phyloP scores from a whole-genome alignment of 176 grass and related monocot species.

The Eleusine indica region DNA sequence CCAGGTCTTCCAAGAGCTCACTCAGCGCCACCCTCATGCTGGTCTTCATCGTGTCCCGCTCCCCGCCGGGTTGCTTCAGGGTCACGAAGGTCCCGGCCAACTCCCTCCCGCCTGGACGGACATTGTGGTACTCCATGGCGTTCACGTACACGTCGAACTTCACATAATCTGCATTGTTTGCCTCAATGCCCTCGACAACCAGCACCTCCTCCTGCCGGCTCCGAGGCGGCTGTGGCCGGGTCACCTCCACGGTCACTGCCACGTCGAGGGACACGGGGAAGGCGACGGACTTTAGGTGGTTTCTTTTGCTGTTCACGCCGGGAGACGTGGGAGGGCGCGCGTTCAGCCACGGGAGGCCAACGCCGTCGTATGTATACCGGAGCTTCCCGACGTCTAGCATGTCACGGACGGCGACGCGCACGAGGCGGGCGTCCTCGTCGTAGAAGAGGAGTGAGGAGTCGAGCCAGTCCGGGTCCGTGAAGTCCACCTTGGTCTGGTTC shows the following conservation, averaged over 20 bases:
- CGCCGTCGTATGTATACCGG: neutral
- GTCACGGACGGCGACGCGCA: conserved; percentile 42
- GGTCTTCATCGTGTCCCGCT: neutral
- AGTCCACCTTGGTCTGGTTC: neutral
- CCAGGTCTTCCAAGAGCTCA: conserved; percentile 45
- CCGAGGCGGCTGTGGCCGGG: neutral
- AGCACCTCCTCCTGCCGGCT: conserved; percentile 31
- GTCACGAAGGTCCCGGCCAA: conserved; percentile 57
- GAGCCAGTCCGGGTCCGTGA: conserved; percentile 54
- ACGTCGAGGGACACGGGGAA: conserved; percentile 24
- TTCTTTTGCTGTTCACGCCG: neutral
- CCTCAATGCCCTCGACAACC: conserved; percentile 35
- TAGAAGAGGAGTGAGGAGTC: conserved; percentile 58
- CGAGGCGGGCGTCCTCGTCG: conserved; percentile 53
- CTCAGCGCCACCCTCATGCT: conserved; percentile 50
- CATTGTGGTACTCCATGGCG: conserved; percentile 34
- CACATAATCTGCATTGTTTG: neutral
- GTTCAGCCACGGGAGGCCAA: conserved; percentile 18
- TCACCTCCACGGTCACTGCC: neutral
- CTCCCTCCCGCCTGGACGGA: conserved; percentile 35
- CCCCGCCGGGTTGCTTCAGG: neutral
- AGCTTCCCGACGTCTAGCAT: conserved; percentile 26
- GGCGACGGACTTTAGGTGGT: neutral
- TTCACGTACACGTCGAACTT: conserved; percentile 56
- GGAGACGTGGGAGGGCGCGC: neutral